phyloP scores from a whole-genome alignment of 208 protist genomes.

The Crithidia fasciculata region DNA sequence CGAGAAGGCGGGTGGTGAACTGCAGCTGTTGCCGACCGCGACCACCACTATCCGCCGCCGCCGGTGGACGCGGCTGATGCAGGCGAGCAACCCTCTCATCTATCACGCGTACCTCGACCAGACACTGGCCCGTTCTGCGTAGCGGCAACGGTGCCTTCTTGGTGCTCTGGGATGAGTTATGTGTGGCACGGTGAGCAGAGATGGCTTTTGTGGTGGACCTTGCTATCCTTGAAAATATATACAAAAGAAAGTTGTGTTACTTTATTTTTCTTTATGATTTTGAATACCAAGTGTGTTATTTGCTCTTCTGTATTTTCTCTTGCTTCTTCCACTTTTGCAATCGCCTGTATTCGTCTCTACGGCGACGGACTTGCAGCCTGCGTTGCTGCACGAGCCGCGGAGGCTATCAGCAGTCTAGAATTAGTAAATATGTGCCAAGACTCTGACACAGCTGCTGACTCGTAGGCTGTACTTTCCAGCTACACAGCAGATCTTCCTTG shows the following conservation, averaged over 20 bases:
- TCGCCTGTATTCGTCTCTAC: too few species aligned
- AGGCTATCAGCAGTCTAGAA: too few species aligned
- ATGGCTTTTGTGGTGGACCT: too few species aligned
- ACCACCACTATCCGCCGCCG: slow-evolving; percentile 38
- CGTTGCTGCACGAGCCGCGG: too few species aligned
- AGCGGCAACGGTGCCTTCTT: not conserved
- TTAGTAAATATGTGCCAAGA: too few species aligned
- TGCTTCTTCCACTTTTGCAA: too few species aligned
- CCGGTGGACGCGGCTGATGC: slow-evolving; percentile 63
- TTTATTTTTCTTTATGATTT: slow-evolving; percentile 27
- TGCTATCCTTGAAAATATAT: not conserved
- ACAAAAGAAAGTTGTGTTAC: slow-evolving; percentile 25
- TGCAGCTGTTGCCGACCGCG: slow-evolving; percentile 31
- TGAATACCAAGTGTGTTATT: too few species aligned
- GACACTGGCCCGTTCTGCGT: not conserved
- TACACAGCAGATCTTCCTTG: too few species aligned
- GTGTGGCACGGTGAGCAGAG: not conserved
- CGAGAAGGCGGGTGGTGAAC: slow-evolving; percentile 20
- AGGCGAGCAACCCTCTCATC: slow-evolving; percentile 53
- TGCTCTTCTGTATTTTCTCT: too few species aligned
- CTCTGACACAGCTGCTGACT: too few species aligned
- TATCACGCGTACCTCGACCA: slow-evolving; percentile 52
- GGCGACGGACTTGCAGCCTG: too few species aligned
- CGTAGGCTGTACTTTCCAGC: too few species aligned
- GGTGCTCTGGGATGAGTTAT: not conserved